Percentiles rank a stretch among this genome's conserved stretches.
phyloP scores from a whole-genome alignment of 2,329 filamentous ascomycete species.

The Phaeosphaeria sp. region DNA sequence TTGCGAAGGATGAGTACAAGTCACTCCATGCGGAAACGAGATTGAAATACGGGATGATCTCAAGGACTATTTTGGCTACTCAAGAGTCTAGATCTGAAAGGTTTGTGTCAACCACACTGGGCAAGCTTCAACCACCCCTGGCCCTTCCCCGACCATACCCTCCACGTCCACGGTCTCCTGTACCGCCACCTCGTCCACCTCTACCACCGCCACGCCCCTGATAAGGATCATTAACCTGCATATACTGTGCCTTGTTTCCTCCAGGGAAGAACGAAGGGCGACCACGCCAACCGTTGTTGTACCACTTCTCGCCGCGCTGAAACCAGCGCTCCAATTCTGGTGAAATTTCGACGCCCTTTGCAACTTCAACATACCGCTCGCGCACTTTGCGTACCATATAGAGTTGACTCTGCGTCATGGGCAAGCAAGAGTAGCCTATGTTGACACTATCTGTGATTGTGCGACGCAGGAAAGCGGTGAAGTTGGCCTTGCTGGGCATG shows the following conservation, averaged over 20 bases:
- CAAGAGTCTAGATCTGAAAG: neutral
- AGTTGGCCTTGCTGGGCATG: constrained; percentile 23
- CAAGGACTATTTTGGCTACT: neutral
- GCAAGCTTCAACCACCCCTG: neutral
- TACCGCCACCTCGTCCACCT: neutral
- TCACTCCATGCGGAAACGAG: neutral
- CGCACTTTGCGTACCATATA: constrained; percentile 27
- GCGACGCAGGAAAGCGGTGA: constrained; percentile 29
- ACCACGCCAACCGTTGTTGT: constrained; percentile 17
- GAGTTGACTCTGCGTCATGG: constrained; percentile 30
- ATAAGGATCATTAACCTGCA: neutral
- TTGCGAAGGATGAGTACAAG: neutral
- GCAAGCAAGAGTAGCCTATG: constrained; percentile 31
- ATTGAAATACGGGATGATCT: no score
- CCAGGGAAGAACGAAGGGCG: constrained; percentile 27
- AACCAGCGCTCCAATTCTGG: constrained; percentile 9
- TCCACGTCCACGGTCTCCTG: neutral
- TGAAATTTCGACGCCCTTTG: constrained; percentile 17
- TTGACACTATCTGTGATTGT: constrained; percentile 31
- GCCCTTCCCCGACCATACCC: neutral
- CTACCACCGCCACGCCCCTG: neutral
- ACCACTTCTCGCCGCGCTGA: constrained; percentile 7
- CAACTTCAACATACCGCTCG: constrained; percentile 26
- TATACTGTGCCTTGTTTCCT: neutral
- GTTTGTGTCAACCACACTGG: neutral